Conservation (phyloP, 257 asterid genomes). For the Penstemon eatonii region DNA sequence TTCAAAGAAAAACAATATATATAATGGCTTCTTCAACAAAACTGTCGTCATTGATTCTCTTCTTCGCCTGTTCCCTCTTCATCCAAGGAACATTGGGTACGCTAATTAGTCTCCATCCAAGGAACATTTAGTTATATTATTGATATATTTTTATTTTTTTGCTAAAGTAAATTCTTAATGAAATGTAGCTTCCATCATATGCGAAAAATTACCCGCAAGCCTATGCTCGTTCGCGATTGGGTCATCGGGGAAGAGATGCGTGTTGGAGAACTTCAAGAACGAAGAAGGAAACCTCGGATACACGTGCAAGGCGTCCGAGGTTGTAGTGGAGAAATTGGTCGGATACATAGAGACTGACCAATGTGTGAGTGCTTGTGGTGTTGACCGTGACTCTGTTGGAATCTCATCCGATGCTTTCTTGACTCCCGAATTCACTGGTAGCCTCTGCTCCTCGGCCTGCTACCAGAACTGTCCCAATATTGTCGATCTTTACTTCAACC, state of each 20-base stretch:
- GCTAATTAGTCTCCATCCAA: neutral
- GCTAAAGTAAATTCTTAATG: neutral
- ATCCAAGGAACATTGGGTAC: slow-evolving; percentile 37
- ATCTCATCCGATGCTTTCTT: slow-evolving; percentile 75
- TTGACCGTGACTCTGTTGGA: slow-evolving; percentile 62
- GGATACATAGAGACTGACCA: slow-evolving; percentile 72
- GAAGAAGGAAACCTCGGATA: slow-evolving; percentile 40
- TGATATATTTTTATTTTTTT: too few relatives aligned
- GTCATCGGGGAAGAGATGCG: slow-evolving; percentile 86
- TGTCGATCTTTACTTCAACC: slow-evolving; percentile 74
- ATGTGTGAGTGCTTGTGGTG: slow-evolving; percentile 70
- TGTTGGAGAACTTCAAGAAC: slow-evolving; percentile 55
- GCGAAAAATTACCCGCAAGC: slow-evolving; percentile 61
- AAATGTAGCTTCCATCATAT: slow-evolving; percentile 58
- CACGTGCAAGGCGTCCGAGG: slow-evolving; percentile 79
- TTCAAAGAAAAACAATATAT: too few relatives aligned
- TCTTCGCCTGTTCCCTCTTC: slow-evolving; percentile 41
- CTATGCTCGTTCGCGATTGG: slow-evolving; percentile 69
- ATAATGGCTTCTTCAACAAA: too few relatives aligned
- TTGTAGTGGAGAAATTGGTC: slow-evolving; percentile 55
- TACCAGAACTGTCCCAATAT: slow-evolving; percentile 79
- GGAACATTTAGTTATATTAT: neutral
- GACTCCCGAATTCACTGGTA: slow-evolving; percentile 48
- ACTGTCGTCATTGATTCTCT: neutral
- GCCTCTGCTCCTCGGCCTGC: slow-evolving; percentile 68